Conservation (phyloP, 495 filamentous ascomycete species). For the Acidiella bohemica region DNA sequence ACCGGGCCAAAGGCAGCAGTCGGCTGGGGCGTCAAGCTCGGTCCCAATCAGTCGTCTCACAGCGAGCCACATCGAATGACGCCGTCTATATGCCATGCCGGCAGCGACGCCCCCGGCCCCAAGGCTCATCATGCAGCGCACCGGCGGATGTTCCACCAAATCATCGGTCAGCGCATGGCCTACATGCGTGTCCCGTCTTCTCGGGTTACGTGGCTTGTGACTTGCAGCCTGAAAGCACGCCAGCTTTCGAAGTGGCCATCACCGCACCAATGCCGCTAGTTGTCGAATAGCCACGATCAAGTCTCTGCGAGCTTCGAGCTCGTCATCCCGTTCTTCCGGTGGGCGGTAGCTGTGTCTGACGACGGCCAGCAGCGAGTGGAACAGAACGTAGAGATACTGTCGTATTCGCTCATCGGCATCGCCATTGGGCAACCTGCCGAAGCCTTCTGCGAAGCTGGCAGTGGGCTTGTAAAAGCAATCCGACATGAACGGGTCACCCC, state of each 20-base stretch:
- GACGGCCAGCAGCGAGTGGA: constrained; percentile 25
- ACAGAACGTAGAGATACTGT: constrained; percentile 28
- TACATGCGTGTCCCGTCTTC: no score
- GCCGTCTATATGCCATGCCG: not conserved
- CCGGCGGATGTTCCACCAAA: no score
- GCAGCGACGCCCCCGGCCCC: not conserved
- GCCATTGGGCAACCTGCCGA: constrained; percentile 24
- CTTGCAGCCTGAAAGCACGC: not conserved
- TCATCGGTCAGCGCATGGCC: no score
- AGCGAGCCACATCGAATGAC: not conserved
- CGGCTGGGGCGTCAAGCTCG: no score
- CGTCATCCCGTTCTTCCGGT: constrained; percentile 19
- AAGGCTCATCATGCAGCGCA: no score
- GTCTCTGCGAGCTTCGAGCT: constrained; percentile 26
- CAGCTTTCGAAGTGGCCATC: constrained; percentile 1
- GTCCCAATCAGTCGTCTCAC: no score
- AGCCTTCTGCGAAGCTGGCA: constrained; percentile 35
- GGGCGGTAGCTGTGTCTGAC: constrained; percentile 26
- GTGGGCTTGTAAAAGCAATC: constrained; percentile 36
- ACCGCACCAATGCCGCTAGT: constrained; percentile 14
- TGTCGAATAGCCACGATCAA: constrained; percentile 27
- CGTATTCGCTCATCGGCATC: constrained; percentile 20
- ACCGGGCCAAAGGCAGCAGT: no score
- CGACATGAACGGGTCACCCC: constrained; percentile 46
- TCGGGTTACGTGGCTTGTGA: not conserved